phyloP scores from a whole-genome alignment of 2,329 filamentous ascomycete species.

The Podosphaera aphanis region DNA sequence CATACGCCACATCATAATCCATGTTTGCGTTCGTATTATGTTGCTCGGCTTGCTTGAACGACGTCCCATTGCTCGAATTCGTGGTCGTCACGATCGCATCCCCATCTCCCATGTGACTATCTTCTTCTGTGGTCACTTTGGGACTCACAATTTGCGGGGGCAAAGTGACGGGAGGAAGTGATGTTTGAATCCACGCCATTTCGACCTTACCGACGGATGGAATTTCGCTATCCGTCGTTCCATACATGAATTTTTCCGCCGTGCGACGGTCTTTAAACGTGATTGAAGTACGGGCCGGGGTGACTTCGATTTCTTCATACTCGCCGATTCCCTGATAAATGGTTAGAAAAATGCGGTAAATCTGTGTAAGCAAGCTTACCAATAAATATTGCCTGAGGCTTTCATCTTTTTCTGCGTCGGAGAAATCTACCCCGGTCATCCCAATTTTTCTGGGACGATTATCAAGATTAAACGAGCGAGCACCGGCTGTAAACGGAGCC shows the following conservation, averaged over 20 bases:
- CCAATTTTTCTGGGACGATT: conserved; percentile 49
- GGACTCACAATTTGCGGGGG: conserved; percentile 1
- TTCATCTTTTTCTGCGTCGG: conserved; percentile 39
- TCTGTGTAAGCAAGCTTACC: conserved; percentile 21
- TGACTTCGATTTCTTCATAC: conserved; percentile 32
- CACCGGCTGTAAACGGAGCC: conserved; percentile 5
- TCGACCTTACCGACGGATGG: conserved; percentile 42
- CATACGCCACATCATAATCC: conserved; percentile 21
- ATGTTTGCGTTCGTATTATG: conserved; percentile 12
- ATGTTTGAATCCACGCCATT: conserved; percentile 32
- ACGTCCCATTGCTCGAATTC: conserved; percentile 3
- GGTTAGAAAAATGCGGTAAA: conserved; percentile 1
- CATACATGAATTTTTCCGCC: conserved; percentile 45
- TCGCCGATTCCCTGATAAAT: conserved; percentile 32
- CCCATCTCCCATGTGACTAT: conserved; percentile 12
- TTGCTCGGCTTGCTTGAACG: conserved; percentile 2
- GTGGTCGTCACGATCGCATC: conserved; percentile 12
- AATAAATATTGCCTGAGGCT: conserved; percentile 47
- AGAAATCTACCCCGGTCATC: conserved; percentile 39
- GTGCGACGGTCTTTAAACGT: conserved; percentile 45
- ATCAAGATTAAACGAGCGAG: conserved; percentile 40
- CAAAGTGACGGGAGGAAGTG: conserved; percentile 11
- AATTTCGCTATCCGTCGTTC: conserved; percentile 32
- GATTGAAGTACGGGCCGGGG: conserved; percentile 25
- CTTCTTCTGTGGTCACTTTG: conserved; percentile 5